Evolutionary conservation across 495 filamentous ascomycete genomes (phyloP), one percentile per base, ranked within the genome.

Genomic region (Tuber aestivum): DNA sequence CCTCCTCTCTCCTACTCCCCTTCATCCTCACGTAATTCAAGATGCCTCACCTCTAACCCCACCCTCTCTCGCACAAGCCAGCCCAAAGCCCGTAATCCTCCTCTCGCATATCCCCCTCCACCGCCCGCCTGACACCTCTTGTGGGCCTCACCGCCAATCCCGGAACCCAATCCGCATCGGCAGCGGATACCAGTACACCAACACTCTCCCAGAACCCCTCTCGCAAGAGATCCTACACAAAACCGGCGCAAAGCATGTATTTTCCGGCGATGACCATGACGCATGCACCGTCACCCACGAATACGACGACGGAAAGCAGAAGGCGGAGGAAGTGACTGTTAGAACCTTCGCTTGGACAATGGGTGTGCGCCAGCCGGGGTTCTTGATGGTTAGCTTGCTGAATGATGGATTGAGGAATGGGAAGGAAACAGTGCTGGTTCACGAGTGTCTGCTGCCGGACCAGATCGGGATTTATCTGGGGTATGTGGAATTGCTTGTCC

Each of bases 231-330:
- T 97, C 16, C 83, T 95, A 38, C 87, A 90, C 27, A 90, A 89
- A 68, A 86, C 93, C 40, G 90, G 93, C 68, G 89, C 96, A 27
- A 83, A 86, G 32, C 89, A 93, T 72, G 90, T 92, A 56, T 97
- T 97, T 81, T 96, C 93, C 2, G 95, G 95, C 4, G 95, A 98
- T 80, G 95, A 98, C 83, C 95, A 98, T 84, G 95, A 98, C 84
- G 96, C 97, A 84, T 98, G 95, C 85, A 93, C 97, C 73, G 83
- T 97, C 40, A 84, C 87, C 1, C 95, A 98, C 83, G 87, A 90
- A 65, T 91, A 89, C 74, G 56, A 65, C 1, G 27, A 65, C 1
- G 88, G 86, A 27, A 84, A 87, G 21, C 87, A 87, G 72, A 88
- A 87, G 65, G 91, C 94, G 2, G 88, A 86, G 44, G 95, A 98